Conservation (phyloP, 108 stramenopile genomes). For the Cyclotella cryptica region DNA sequence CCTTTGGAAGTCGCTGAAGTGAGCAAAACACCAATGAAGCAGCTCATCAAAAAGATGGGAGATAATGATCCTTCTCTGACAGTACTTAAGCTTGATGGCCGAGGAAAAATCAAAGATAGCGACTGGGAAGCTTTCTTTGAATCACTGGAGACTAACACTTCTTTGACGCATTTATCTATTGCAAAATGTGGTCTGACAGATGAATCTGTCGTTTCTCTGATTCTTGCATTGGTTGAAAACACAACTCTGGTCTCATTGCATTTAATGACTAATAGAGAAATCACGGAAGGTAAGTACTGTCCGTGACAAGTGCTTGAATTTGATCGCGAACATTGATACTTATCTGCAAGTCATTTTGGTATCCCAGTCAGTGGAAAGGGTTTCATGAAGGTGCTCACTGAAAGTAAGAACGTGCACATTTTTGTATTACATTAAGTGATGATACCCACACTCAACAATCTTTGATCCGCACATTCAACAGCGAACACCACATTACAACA, state of each 20-base stretch:
- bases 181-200: constrained; percentile 23
- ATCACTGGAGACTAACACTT: constrained; percentile 24
- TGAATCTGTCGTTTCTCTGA: constrained; percentile 18
- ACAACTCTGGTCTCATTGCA: constrained; percentile 22
- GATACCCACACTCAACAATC: background rate
- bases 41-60: constrained; percentile 24
- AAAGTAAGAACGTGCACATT: background rate
- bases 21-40: constrained; percentile 27
- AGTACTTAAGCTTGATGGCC: constrained; percentile 33
- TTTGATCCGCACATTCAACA: background rate
- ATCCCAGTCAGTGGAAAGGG: background rate
- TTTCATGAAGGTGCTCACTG: no score
- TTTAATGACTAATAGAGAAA: constrained; percentile 23
- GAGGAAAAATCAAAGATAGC: constrained; percentile 19
- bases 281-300: constrained; percentile 21
- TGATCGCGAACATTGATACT: constrained; percentile 4
- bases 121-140: constrained; percentile 40
- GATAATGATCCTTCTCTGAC: constrained; percentile 31
- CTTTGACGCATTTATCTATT: constrained; percentile 31
- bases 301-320: background rate
- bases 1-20: constrained; percentile 27
- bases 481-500: constrained; percentile 30
- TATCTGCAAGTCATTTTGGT: background rate
- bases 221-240: constrained; percentile 39
- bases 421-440: background rate